A percentile compares a stretch with the other conserved stretches of the same genome.
These are phyloP conservation scores for Fistulina hepatica DNA, from an alignment of 1,284 basidiomycete genomes.

Conservation along the genomic window DNA sequence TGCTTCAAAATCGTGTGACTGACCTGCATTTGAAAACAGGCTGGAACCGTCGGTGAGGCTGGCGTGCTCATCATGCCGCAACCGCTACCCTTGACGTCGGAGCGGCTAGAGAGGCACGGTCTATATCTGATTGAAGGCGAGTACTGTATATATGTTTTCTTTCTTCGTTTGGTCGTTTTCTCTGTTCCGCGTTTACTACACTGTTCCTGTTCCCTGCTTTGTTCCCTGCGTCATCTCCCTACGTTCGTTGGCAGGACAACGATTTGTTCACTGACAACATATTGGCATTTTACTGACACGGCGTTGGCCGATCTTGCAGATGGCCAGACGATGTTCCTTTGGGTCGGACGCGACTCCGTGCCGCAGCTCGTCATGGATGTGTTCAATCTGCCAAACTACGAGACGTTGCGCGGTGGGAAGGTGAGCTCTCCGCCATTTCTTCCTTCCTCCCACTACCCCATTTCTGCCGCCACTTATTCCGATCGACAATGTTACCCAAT, in stretches of 20 bases:
- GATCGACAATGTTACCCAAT: no score
- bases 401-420: conserved; percentile 87
- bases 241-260: no score
- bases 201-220: no score
- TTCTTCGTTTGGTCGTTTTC: no score
- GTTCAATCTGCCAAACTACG: conserved; percentile 84
- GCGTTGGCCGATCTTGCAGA: no score
- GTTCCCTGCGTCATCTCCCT: no score
- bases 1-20: no score
- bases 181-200: no score
- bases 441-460: background rate
- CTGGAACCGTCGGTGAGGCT: conserved; percentile 70
- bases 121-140: conserved; percentile 95
- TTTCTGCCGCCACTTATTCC: conserved; percentile 1
- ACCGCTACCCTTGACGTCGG: conserved; percentile 86
- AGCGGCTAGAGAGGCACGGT: conserved; percentile 90
- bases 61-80: conserved; percentile 71
- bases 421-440: conserved; percentile 35
- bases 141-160: no score
- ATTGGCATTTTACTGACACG: no score
- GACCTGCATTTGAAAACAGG: no score
- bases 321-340: conserved; percentile 95
- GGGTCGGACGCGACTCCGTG: conserved; percentile 94
- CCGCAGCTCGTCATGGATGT: conserved; percentile 92
- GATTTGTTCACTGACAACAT: no score